Evolutionary conservation across 164 flowering plant genomes (phyloP), one percentile per base, ranked within the genome.

Genomic region (Platanus orientalis): DNA sequence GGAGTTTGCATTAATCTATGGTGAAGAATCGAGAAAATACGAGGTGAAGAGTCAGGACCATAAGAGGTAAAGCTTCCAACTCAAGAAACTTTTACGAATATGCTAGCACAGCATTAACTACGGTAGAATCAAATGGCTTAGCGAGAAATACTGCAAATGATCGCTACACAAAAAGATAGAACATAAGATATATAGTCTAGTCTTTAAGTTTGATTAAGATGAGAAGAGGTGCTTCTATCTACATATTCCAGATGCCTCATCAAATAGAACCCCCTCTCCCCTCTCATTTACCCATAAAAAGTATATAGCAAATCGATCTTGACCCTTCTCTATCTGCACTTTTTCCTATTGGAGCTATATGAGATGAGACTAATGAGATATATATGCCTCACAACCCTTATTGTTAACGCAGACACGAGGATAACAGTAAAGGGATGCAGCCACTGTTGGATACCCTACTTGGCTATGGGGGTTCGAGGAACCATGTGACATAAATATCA

Each of bases 391-490:
- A 48, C 51, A 48, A 19, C 21, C 19, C 21, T 48, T 7, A 48
- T 48, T 19, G 19, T 6, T 48, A 48, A 16, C 19, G 51, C 10
- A 29, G 30, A 42, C 30, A 58, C 13, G 48, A 21, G 49, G 50
- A 42, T 40, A 23, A 14, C 47, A 36, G 6, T 23, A 23, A 57
- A 57, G 10, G 36, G 10, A 21, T 42, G 50, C 27, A 49, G 39
- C 39, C 23, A 28, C 13, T 29, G 34, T 49, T 7, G 34, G 61
- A 64, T 64, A 9, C 68, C 60, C 52, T 32, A 29, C 30, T 17
- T 53, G n/a, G 62, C 61, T 45, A 30, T 32, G 36, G 52, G 50
- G 19, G 12, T 58, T 60, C 54, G 39, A 48, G 54, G 64, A 61
- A 29, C 54, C 48, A 48, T 61, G 42, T 30, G 54, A 48, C 50